Base-by-base conservation (phyloP, 176 grass and related monocot species). In the Avena atlantica region DNA sequence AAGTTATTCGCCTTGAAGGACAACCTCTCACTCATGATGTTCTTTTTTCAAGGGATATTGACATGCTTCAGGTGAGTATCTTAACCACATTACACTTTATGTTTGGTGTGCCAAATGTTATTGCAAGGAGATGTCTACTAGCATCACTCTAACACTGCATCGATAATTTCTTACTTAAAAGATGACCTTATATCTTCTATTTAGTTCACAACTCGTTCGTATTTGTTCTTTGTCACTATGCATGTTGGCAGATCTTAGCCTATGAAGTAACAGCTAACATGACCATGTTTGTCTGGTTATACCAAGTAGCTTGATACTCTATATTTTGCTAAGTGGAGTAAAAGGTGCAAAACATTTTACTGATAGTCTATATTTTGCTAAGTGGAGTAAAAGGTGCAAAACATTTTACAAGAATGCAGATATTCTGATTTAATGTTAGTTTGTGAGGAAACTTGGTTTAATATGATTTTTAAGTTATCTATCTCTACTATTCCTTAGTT, bases 1-100 rank as follows among this genome's bases (percentile, higher is more conserved):
- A 98, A 86, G 91, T 95, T 56, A 92, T 95, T 80, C 91, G 92
- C 21, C 93, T 98, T 79, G 92, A 95, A 88, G 91, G 92, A 14
- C 93, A 98, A 52, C 76, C 92, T 79, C 84, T 95, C 86, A 88
- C 61, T 88, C 90, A 91, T 85, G 96, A 98, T 74, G 90, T 73
- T 36, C 40, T 92, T 81, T 70, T 94, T 79, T 91, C 93, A 81
- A 92, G 90, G 64, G 93, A 98, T 52, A 90, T 98, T 47, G 90
- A 98, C 90, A 85, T 98, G 36, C 88, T 98, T 61, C 96, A 98
- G 93, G 96, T 95, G 86, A 55, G 71, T 52, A 64, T 49, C 17
- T 40, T 11, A 66, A 23, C 40, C 12, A 5, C 42, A 53, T 70
- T 4, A 3, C 0, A 9, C 68, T 29, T 58, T 60, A 37, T 50